Percentiles rank a stretch among this genome's conserved stretches.
These are phyloP conservation scores for Isatis tinctoria DNA, from an alignment of 345 rosid species.

Conservation along the genomic window DNA sequence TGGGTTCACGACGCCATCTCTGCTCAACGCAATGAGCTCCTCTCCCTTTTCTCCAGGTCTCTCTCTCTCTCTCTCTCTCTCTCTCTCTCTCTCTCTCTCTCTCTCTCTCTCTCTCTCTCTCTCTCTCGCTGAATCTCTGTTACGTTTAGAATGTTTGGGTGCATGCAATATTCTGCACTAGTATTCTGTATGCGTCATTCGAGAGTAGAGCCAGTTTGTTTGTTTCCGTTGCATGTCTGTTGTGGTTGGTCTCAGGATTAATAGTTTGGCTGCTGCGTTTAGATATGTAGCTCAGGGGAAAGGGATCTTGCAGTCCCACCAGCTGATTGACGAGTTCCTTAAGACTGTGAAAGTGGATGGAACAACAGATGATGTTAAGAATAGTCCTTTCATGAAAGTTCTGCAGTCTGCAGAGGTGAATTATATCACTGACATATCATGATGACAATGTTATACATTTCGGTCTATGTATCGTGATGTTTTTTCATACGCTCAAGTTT, in stretches of 20 bases:
- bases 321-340: slow-evolving; percentile 40
- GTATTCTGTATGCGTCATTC: background rate
- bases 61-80: background rate
- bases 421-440: background rate
- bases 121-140: too few species aligned
- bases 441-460: background rate
- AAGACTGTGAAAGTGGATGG: slow-evolving; percentile 35
- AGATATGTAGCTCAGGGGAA: slow-evolving; percentile 50
- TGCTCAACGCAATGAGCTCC: slow-evolving; percentile 46
- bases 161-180: too few species aligned
- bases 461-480: background rate
- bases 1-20: slow-evolving; percentile 43
- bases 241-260: background rate
- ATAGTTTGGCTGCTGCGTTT: background rate
- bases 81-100: too few species aligned
- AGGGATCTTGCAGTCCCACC: slow-evolving; percentile 52
- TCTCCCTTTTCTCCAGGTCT: slow-evolving; percentile 57
- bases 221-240: background rate
- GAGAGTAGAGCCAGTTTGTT: background rate
- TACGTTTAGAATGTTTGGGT: too few species aligned
- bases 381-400: slow-evolving; percentile 42
- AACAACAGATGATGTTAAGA: slow-evolving; percentile 35
- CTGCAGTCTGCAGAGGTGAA: slow-evolving; percentile 46
- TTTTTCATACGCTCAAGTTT: background rate
- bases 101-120: too few species aligned